These are phyloP conservation scores for Pichia pseudocactophila DNA, from an alignment of 805 yeast genomes.

Conservation along the genomic window DNA sequence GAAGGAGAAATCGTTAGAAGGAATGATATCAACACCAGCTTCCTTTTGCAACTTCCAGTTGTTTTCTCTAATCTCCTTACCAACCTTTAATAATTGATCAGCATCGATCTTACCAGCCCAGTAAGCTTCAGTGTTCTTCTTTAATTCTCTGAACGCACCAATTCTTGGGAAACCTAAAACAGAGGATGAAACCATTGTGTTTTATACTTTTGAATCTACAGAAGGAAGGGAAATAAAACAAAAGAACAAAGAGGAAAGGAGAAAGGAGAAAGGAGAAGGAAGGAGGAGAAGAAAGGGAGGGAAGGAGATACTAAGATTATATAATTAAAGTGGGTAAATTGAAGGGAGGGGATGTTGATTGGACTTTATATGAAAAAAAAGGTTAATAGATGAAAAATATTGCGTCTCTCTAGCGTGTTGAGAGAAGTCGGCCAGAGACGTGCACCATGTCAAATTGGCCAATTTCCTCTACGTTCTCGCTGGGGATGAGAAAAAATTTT, in stretches of 20 bases:
- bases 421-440: too few species aligned
- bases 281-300: not conserved
- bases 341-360: too few species aligned
- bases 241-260: not conserved
- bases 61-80: constrained; percentile 88
- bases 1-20: constrained; percentile 96
- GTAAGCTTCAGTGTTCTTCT: constrained; percentile 98
- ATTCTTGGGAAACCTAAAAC: constrained; percentile 99
- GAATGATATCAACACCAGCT: constrained; percentile 94
- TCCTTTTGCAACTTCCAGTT: constrained; percentile 98
- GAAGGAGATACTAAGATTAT: too few species aligned
- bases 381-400: too few species aligned
- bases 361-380: too few species aligned
- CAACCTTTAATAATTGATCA: constrained; percentile 83
- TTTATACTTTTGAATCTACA: constrained; percentile 1
- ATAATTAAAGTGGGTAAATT: too few species aligned
- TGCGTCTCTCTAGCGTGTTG: too few species aligned
- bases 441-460: too few species aligned
- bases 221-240: not conserved
- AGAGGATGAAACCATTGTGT: constrained; percentile 86
- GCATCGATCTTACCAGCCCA: constrained; percentile 89
- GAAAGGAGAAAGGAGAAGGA: not conserved
- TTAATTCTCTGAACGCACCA: constrained; percentile 98
- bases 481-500: too few species aligned
- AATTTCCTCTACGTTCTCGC: too few species aligned